Percentiles rank a stretch among this genome's conserved stretches.
These are phyloP conservation scores for Eucalyptus tenuipes DNA, from an alignment of 345 rosid species.

Conservation along the genomic window DNA sequence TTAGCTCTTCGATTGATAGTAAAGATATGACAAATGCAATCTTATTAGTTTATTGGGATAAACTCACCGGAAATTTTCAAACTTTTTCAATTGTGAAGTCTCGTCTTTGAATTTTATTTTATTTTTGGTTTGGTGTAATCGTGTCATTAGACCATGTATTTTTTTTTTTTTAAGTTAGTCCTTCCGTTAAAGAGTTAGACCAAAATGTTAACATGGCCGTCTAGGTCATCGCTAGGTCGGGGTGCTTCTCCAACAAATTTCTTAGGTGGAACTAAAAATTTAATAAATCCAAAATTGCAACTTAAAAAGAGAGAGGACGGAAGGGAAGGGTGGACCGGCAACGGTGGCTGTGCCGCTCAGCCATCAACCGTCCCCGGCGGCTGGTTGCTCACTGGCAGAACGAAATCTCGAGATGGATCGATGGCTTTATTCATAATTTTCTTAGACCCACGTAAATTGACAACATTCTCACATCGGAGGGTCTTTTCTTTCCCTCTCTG, in stretches of 20 bases:
- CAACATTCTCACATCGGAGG: not conserved
- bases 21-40: no score
- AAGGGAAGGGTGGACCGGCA: not conserved
- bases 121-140: not conserved
- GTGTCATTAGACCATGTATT: not conserved
- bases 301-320: not conserved
- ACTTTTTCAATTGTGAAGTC: rapidly evolving
- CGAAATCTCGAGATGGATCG: not conserved
- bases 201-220: not conserved
- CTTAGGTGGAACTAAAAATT: not conserved
- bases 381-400: not conserved
- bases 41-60: no score
- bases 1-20: rapidly evolving
- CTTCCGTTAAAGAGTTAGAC: not conserved
- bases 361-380: not conserved
- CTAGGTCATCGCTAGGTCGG: not conserved
- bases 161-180: not conserved
- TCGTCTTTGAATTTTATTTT: rapidly evolving
- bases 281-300: no score
- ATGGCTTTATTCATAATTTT: not conserved
- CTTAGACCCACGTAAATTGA: not conserved
- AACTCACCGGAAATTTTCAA: rapidly evolving
- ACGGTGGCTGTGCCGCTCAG: not conserved
- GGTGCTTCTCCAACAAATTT: not conserved
- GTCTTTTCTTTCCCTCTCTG: not conserved